phyloP scores from a whole-genome alignment of 345 rosid species.

The Arabis hirsuta region DNA sequence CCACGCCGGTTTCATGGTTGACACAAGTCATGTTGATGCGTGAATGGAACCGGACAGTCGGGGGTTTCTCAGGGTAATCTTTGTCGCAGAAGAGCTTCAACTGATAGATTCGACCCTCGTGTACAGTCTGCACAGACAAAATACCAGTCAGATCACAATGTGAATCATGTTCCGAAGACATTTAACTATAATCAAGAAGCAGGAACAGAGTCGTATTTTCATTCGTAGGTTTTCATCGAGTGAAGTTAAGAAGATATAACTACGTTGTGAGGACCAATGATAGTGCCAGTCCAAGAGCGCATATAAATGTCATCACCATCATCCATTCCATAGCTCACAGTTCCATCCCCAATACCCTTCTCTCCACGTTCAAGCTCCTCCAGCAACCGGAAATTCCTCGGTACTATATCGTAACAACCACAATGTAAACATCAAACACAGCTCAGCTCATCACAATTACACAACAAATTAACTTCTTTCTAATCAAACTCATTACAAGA shows the following conservation, averaged over 20 bases:
- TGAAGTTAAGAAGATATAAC: slow-evolving; percentile 38
- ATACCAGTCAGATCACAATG: too few species aligned
- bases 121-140: slow-evolving; percentile 65
- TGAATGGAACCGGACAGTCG: slow-evolving; percentile 92
- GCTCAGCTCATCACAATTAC: not conserved
- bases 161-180: too few species aligned
- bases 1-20: slow-evolving; percentile 96
- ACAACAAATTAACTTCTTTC: not conserved
- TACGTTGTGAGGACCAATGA: slow-evolving; percentile 94
- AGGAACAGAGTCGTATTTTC: too few species aligned
- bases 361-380: slow-evolving; percentile 95
- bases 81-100: slow-evolving; percentile 97
- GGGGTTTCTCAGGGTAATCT: slow-evolving; percentile 98
- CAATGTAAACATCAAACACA: not conserved
- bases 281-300: slow-evolving; percentile 98
- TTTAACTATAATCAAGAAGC: too few species aligned
- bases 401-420: slow-evolving; percentile 54
- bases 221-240: too few species aligned
- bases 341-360: slow-evolving; percentile 96
- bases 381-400: slow-evolving; percentile 80
- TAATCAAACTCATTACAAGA: not conserved
- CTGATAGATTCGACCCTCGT: slow-evolving; percentile 95
- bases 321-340: slow-evolving; percentile 99
- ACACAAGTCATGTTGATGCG: slow-evolving; percentile 92
- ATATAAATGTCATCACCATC: slow-evolving; percentile 91